Conservation (phyloP, 2,329 filamentous ascomycete species). For the Huntiella abstrusa region DNA sequence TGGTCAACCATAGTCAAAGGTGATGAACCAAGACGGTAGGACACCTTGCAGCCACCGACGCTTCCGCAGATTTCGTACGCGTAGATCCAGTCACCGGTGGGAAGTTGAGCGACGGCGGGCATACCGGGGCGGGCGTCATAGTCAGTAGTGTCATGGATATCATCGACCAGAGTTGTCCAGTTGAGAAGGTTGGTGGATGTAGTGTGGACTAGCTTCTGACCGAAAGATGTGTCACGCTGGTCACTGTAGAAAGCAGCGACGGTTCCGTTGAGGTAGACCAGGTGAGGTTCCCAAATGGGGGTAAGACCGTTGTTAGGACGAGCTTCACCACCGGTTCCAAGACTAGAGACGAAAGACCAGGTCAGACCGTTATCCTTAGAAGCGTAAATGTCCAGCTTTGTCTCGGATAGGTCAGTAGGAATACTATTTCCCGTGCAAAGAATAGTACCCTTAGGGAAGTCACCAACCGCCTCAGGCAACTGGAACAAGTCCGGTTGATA, state of each 20-base stretch:
- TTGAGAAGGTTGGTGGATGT: constrained; percentile 35
- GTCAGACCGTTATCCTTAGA: constrained; percentile 38
- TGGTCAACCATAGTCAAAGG: constrained; percentile 20
- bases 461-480: constrained; percentile 36
- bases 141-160: constrained; percentile 40
- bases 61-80: constrained; percentile 42
- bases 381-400: constrained; percentile 52
- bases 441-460: constrained; percentile 42
- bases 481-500: constrained; percentile 54
- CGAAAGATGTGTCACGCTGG: constrained; percentile 45
- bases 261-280: constrained; percentile 37
- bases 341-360: constrained; percentile 49
- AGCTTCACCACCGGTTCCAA: constrained; percentile 45
- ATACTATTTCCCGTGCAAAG: constrained; percentile 43
- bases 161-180: constrained; percentile 43
- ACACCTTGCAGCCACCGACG: constrained; percentile 24
- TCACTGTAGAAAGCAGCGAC: constrained; percentile 54
- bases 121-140: constrained; percentile 42
- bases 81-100: constrained; percentile 41
- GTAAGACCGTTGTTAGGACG: constrained; percentile 43
- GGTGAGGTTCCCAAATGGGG: constrained; percentile 56
- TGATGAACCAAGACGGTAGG: constrained; percentile 24
- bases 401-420: constrained; percentile 38
- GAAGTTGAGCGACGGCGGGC: constrained; percentile 42
- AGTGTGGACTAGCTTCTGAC: constrained; percentile 52